A percentile compares a stretch with the other conserved stretches of the same genome.
These are phyloP conservation scores for Wickerhamiella bombiphila DNA, from an alignment of 805 yeast genomes.

Conservation along the genomic window DNA sequence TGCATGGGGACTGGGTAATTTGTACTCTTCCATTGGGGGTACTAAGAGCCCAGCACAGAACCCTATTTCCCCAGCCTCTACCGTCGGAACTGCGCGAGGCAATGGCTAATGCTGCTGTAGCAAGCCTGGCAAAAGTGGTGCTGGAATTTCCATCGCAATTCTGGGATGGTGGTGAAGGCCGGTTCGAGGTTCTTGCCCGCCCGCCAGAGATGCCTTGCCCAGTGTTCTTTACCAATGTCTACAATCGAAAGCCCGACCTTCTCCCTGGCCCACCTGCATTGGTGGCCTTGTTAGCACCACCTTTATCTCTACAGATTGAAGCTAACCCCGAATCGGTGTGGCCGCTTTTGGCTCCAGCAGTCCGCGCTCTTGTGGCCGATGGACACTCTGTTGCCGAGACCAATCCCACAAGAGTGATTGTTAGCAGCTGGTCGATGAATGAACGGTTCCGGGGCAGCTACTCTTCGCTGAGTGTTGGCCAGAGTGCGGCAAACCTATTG, in stretches of 20 bases:
- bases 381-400: conserved; percentile 22
- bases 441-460: conserved; percentile 63
- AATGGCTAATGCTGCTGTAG: conserved; percentile 38
- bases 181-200: conserved; percentile 36
- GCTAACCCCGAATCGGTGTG: conserved; percentile 37
- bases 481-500: conserved; percentile 49
- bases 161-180: conserved; percentile 41
- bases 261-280: conserved; percentile 35
- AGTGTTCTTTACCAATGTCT: conserved; percentile 45
- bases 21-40: conserved; percentile 69
- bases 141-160: conserved; percentile 48
- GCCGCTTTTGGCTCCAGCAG: conserved; percentile 42
- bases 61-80: too few relatives aligned
- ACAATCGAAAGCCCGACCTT: conserved; percentile 29
- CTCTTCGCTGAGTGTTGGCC: conserved; percentile 51
- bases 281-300: conserved; percentile 50
- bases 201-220: too few relatives aligned
- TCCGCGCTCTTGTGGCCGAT: conserved; percentile 18
- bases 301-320: conserved; percentile 47
- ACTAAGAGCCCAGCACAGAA: too few relatives aligned
- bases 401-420: conserved; percentile 30
- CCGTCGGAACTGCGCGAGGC: conserved; percentile 30
- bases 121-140: conserved; percentile 56
- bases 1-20: conserved; percentile 42
- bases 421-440: conserved; percentile 55